Conservation (phyloP, 2,329 filamentous ascomycete genomes). For the Escovopsis sp. region DNA sequence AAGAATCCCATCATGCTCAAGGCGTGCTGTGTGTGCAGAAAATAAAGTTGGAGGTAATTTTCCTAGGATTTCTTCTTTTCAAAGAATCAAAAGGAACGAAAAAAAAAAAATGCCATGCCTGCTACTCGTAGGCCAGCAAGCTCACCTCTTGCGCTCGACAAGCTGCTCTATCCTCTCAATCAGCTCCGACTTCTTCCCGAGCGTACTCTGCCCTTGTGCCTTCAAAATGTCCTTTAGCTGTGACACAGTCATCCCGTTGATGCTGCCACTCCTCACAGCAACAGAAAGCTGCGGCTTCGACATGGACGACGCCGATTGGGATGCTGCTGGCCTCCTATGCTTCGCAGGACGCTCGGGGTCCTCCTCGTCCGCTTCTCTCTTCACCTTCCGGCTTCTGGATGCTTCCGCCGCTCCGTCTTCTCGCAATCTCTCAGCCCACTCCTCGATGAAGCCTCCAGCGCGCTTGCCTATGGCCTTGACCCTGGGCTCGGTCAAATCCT, state of each 20-base stretch:
- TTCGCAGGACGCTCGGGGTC: constrained; percentile 29
- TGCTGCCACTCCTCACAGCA: constrained; percentile 28
- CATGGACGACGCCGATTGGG: constrained; percentile 18
- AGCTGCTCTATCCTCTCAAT: constrained; percentile 42
- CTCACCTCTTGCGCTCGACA: constrained; percentile 30
- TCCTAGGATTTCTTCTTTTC: no score
- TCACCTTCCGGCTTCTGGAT: constrained; percentile 27
- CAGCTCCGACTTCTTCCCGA: constrained; percentile 39
- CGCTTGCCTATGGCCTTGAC: constrained; percentile 83
- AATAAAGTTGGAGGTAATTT: no score
- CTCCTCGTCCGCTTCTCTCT: constrained; percentile 35
- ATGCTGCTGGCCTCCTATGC: constrained; percentile 23
- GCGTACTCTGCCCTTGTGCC: constrained; percentile 31
- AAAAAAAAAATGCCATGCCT: neutral
- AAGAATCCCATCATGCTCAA: no score
- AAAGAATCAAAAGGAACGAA: no score
- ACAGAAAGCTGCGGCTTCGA: constrained; percentile 32
- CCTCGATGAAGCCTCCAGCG: constrained; percentile 61
- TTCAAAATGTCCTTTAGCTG: constrained; percentile 36
- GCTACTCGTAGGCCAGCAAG: neutral
- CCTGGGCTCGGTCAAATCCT: constrained; percentile 72
- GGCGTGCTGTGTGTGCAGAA: no score
- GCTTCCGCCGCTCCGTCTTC: constrained; percentile 29
- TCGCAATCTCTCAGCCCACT: constrained; percentile 60
- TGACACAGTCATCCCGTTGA: constrained; percentile 40